Conservation (phyloP, 371 early-diverging fungal genomes). For the Mucor circinelloides region DNA sequence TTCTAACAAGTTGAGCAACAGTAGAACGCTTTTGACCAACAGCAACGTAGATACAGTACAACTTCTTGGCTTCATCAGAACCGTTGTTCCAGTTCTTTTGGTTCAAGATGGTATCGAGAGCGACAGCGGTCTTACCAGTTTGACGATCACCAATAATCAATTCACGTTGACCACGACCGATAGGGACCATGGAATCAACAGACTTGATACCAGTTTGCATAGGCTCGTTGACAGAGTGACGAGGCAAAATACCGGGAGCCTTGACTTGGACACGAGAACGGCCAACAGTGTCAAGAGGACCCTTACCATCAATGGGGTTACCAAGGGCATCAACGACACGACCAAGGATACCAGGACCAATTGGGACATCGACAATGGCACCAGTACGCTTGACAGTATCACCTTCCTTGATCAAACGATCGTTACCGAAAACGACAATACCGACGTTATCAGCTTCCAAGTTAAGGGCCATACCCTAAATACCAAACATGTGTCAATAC, state of each 20-base stretch:
- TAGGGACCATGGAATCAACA: conserved; percentile 97
- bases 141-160: conserved; percentile 98
- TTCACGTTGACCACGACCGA: conserved; percentile 98
- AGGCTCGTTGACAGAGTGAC: conserved; percentile 96
- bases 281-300: conserved; percentile 80
- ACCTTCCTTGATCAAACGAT: conserved; percentile 89
- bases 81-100: conserved; percentile 92
- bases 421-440: conserved; percentile 98
- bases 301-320: conserved; percentile 98
- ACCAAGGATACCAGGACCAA: conserved; percentile 90
- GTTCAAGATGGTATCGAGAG: conserved; percentile 95
- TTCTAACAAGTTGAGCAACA: conserved; percentile 96
- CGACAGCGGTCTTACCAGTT: conserved; percentile 96
- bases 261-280: conserved; percentile 94
- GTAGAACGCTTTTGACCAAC: conserved; percentile 98
- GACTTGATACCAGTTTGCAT: conserved; percentile 99
- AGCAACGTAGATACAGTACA: conserved; percentile 97
- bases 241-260: conserved; percentile 97
- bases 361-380: conserved; percentile 95
- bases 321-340: conserved; percentile 97
- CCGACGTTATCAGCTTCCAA: conserved; percentile 98
- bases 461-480: conserved; percentile 95
- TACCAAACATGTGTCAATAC: background rate
- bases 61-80: conserved; percentile 49
- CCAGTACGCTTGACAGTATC: conserved; percentile 97